Conservation (phyloP, 495 filamentous ascomycete species). For the Tuber melanosporum region DNA sequence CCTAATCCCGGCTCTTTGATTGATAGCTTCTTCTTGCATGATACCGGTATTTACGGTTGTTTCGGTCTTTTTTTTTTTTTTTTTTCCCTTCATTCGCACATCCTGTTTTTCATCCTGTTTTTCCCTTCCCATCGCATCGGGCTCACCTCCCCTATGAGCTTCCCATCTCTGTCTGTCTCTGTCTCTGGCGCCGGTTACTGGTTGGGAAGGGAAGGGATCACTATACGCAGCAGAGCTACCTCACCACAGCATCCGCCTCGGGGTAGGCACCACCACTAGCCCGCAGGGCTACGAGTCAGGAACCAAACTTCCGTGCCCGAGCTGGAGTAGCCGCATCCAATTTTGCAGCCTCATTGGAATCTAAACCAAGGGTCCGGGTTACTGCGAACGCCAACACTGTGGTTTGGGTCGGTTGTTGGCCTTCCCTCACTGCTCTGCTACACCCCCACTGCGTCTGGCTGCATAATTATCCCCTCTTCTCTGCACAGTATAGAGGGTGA, state of each 20-base stretch:
- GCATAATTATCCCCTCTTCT: slow-evolving; percentile 5
- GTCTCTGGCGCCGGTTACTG: not conserved
- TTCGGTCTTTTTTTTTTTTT: not conserved
- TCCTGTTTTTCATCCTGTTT: not conserved
- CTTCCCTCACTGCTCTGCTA: slow-evolving; percentile 5
- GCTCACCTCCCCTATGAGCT: not conserved
- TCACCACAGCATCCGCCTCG: not conserved
- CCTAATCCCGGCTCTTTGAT: not conserved
- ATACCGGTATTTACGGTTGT: not conserved
- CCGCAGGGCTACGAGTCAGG: slow-evolving; percentile 18
- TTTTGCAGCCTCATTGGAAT: slow-evolving; percentile 22
- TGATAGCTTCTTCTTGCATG: not conserved
- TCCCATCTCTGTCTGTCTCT: slow-evolving; percentile 1
- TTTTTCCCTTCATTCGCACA: not conserved
- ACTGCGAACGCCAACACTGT: slow-evolving; percentile 25
- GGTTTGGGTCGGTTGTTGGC: slow-evolving; percentile 29
- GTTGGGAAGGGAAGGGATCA: not conserved
- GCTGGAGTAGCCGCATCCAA: slow-evolving; percentile 22
- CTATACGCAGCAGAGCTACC: not conserved
- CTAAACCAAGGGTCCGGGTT: slow-evolving; percentile 27
- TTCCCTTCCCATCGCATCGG: not conserved
- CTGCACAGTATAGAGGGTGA: not conserved
- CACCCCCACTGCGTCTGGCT: slow-evolving; percentile 10
- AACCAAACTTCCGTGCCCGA: slow-evolving; percentile 13
- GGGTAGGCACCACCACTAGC: not conserved